phyloP scores from a whole-genome alignment of 2,329 filamentous ascomycete species.

The Ascochyta viciae-villosae region DNA sequence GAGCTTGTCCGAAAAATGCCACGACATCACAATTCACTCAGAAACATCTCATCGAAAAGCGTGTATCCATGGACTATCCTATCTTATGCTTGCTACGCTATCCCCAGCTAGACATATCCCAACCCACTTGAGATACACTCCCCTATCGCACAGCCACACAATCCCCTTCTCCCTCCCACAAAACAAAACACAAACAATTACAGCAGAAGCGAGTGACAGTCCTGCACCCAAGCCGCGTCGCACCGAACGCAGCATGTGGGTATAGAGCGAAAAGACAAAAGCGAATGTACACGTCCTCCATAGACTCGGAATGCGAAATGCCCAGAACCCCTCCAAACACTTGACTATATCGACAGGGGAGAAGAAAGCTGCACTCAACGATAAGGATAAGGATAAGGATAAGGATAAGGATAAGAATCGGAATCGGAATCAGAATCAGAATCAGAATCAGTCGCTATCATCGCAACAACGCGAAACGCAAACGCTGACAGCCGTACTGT shows the following conservation, averaged over 20 bases:
- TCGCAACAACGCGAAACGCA: too few species aligned
- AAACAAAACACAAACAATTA: background rate
- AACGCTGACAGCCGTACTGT: conserved; percentile 13
- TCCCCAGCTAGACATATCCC: conserved; percentile 1
- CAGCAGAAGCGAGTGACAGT: conserved; percentile 18
- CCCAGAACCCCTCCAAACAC: background rate
- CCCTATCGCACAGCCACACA: conserved; percentile 1
- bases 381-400: too few species aligned
- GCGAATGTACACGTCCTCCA: conserved; percentile 2
- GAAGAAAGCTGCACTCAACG: background rate
- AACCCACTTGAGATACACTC: background rate
- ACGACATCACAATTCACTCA: background rate
- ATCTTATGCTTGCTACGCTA: background rate
- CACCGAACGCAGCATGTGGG: conserved; percentile 9
- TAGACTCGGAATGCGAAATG: background rate
- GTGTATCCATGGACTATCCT: too few species aligned
- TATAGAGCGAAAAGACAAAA: conserved; percentile 16
- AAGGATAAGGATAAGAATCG: background rate
- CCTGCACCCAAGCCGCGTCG: conserved; percentile 13
- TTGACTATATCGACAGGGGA: conserved; percentile 10
- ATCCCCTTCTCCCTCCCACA: background rate
- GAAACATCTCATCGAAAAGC: background rate
- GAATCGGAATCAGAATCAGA: background rate
- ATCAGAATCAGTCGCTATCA: background rate
- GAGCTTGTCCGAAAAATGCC: too few species aligned